A percentile compares a stretch with the other conserved stretches of the same genome.
phyloP scores from a whole-genome alignment of 2,329 filamentous ascomycete genomes.

The Penicillium concentricum region DNA sequence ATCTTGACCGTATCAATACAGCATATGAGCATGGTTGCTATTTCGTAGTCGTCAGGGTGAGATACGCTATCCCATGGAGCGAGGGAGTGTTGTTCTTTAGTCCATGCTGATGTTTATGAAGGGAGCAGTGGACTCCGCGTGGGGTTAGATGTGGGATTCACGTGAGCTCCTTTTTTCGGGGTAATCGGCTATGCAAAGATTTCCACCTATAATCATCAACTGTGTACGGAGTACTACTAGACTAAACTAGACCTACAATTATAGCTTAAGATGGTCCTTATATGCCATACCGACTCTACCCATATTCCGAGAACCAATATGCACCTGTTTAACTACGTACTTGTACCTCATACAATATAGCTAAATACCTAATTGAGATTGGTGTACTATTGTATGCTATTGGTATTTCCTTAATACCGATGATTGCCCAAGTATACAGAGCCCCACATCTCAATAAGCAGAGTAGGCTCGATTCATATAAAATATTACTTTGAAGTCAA shows the following conservation, averaged over 20 bases:
- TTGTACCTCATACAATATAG: neutral
- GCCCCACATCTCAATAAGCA: neutral
- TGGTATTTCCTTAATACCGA: neutral
- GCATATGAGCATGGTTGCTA: slow-evolving; percentile 21
- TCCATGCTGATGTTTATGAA: neutral
- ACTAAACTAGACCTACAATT: neutral
- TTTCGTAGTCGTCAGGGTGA: neutral
- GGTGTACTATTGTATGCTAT: neutral
- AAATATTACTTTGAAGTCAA: neutral
- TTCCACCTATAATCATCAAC: neutral
- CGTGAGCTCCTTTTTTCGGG: slow-evolving; percentile 5
- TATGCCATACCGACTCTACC: neutral
- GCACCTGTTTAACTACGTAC: neutral
- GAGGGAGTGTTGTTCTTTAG: neutral
- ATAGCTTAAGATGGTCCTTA: neutral
- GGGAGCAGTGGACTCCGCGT: slow-evolving; percentile 3
- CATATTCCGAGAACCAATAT: neutral
- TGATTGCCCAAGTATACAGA: neutral
- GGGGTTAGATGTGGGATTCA: slow-evolving; percentile 5
- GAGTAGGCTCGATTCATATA: neutral
- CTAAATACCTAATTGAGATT: neutral
- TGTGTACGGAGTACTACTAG: too few species aligned
- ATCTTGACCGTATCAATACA: slow-evolving; percentile 13
- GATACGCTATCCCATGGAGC: neutral
- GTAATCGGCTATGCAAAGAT: neutral